Evolutionary conservation across 768 basidiomycete genomes (phyloP).

Genomic region (Cystofilobasidium bisporidii): DNA sequence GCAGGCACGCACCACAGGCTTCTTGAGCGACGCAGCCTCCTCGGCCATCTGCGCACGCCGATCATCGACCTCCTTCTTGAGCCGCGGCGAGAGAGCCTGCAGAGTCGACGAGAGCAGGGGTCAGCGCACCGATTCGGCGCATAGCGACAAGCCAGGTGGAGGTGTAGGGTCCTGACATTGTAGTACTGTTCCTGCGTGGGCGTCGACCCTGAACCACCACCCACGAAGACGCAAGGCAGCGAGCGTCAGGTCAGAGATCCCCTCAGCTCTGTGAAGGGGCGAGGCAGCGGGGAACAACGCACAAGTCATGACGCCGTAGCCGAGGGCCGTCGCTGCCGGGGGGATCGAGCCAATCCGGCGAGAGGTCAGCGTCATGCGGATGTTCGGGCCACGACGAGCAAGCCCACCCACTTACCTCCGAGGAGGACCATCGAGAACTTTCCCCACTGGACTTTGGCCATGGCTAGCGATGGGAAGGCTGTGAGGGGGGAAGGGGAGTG

Average conservation of each 20-base stretch:
- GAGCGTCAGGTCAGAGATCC: neutral
- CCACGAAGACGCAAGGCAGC: too few species aligned
- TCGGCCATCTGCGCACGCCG: neutral
- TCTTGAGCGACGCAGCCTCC: neutral
- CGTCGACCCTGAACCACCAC: constrained; percentile 9
- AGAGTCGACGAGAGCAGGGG: neutral
- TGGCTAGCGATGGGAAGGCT: neutral
- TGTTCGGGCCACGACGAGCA: neutral
- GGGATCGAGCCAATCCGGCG: neutral
- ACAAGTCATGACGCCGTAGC: constrained; percentile 19
- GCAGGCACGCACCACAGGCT: neutral
- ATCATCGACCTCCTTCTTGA: constrained; percentile 23
- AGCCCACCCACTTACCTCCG: neutral
- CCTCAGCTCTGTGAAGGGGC: neutral
- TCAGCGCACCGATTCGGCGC: neutral
- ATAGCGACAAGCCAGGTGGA: neutral
- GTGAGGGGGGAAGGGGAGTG: neutral
- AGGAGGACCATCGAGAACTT: constrained; percentile 8
- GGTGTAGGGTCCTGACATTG: neutral
- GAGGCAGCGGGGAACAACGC: neutral
- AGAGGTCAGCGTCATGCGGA: neutral
- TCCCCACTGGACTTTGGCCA: constrained; percentile 8
- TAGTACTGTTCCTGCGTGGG: constrained; percentile 21
- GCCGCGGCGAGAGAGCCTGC: constrained; percentile 14
- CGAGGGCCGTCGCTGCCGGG: constrained; percentile 2